Conservation (phyloP, 768 basidiomycete genomes). For the Tephrocybe sp. region DNA sequence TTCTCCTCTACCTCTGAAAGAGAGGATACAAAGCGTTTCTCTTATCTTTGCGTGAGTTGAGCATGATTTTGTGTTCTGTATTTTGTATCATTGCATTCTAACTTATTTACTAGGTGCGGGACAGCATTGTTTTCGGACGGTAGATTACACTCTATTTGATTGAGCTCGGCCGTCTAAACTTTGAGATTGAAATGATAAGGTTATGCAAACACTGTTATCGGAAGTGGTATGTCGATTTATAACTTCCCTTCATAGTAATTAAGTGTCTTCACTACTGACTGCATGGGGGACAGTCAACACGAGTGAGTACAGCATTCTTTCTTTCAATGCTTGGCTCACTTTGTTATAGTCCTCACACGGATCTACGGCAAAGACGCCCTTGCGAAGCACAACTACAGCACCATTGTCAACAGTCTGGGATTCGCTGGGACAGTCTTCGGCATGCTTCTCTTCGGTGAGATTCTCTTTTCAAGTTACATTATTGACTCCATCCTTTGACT, state of each 20-base stretch:
- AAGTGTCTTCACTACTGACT: not conserved
- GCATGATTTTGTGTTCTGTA: not conserved
- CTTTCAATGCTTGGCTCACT: no score
- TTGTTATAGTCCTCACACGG: slow-evolving; percentile 8
- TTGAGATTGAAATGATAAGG: not conserved
- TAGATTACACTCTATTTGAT: not conserved
- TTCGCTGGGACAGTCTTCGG: slow-evolving; percentile 13
- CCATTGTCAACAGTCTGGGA: slow-evolving; percentile 10
- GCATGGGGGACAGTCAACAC: slow-evolving; percentile 9
- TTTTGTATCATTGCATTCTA: not conserved
- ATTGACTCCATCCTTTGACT: no score
- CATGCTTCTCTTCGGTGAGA: slow-evolving; percentile 12
- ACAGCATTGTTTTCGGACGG: slow-evolving; percentile 8
- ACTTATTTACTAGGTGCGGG: slow-evolving; percentile 1
- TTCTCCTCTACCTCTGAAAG: not conserved
- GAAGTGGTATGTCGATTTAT: slow-evolving; percentile 5
- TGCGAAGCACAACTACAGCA: slow-evolving; percentile 10
- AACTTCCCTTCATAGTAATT: no score
- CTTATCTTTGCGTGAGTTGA: slow-evolving; percentile 10
- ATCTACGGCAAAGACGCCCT: slow-evolving; percentile 11
- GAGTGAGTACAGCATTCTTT: not conserved
- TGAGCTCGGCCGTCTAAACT: not conserved
- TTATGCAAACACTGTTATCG: slow-evolving; percentile 11
- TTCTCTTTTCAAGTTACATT: no score
- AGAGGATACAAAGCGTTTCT: slow-evolving; percentile 4